Base-by-base conservation (phyloP, 441 rosid genomes). In the Arabidopsis hybrid region DNA sequence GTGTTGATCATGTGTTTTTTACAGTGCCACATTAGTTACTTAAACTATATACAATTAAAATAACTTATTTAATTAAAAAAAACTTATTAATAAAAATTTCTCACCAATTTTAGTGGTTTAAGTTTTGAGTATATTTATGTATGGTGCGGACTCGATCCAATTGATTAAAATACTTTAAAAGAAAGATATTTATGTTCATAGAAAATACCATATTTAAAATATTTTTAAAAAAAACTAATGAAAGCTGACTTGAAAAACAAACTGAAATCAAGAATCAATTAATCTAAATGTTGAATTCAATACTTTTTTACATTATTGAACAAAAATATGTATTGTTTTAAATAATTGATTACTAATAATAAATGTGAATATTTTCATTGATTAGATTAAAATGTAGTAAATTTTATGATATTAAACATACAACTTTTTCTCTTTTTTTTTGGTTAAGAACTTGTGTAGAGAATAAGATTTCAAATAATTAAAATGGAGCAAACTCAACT, bases 81-180 rank as follows among this genome's bases (percentile, higher is more conserved):
- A 16, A 47, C 26, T 7, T 16, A 16, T 7, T 16, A 5, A 16
- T 3, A 1, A 8, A 4, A 16, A 0, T 7, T 47, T 47, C 11
- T 16, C 21, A 16, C 26, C 17, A 46, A 4, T 7, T 46, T 6
- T 47, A 47, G 52, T 2, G 26, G 8, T 53, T 29, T 12, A 1
- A 11, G 10, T 53, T 53, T 26, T 8, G 59, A 53, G 7, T 35
- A 35, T 40, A 7, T 11, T 40, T 39, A 40, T 26, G 1, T 26
- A 39, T 60, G 52, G 38, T 13, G 21, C 38, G 17, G 7, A 61
- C 66, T 26, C 66, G 10, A 43, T 43, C 52, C 50, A 12, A 40
- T 21, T 60, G 7, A 42, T 60, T 21, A 56, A 7, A 4, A 8
- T 10, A 7, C 31, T 56, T 56, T 1, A 14, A 1, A 56, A n/a